Evolutionary conservation across 2,329 filamentous ascomycete species (phyloP).

Genomic region (Blumeriella jaapii): DNA sequence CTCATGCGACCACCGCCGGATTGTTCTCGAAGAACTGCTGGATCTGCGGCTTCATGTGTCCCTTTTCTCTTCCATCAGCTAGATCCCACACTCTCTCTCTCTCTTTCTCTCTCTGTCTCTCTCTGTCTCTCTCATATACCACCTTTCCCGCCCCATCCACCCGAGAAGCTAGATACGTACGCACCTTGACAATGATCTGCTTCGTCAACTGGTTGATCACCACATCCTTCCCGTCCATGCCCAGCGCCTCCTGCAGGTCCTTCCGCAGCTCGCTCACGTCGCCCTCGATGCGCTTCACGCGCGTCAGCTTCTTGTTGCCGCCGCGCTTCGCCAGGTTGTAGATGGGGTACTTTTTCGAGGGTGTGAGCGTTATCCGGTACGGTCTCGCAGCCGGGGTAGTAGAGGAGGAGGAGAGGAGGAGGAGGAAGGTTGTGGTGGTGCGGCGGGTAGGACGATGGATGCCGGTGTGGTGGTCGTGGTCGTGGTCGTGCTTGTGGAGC

Average conservation of each 20-base stretch:
- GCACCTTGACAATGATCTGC: conserved; percentile 66
- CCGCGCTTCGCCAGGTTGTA: conserved; percentile 66
- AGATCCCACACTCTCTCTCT: too few relatives aligned
- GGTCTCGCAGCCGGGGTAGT: conserved; percentile 12
- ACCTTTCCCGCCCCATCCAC: too few relatives aligned
- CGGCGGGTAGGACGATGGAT: background rate
- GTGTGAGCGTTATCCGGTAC: conserved; percentile 56
- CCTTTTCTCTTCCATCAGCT: too few relatives aligned
- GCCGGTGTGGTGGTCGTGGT: conserved; percentile 9
- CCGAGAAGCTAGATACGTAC: too few relatives aligned
- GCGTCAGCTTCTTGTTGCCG: conserved; percentile 63
- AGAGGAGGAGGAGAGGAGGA: too few relatives aligned
- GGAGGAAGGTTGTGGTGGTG: too few relatives aligned
- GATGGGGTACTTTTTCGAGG: conserved; percentile 59
- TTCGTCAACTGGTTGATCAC: conserved; percentile 45
- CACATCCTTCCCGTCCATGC: conserved; percentile 39
- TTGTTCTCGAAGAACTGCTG: conserved; percentile 34
- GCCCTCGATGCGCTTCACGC: conserved; percentile 70
- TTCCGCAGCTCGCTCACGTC: conserved; percentile 50
- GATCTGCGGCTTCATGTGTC: conserved; percentile 38
- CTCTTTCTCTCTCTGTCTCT: too few relatives aligned
- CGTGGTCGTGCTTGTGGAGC: conserved; percentile 6
- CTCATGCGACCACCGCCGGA: conserved; percentile 21
- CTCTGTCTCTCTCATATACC: too few relatives aligned
- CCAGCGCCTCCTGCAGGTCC: conserved; percentile 50